A percentile compares a stretch with the other conserved stretches of the same genome.
phyloP scores from a whole-genome alignment of 148 eudicot genomes.

The Nyssa sinensis region DNA sequence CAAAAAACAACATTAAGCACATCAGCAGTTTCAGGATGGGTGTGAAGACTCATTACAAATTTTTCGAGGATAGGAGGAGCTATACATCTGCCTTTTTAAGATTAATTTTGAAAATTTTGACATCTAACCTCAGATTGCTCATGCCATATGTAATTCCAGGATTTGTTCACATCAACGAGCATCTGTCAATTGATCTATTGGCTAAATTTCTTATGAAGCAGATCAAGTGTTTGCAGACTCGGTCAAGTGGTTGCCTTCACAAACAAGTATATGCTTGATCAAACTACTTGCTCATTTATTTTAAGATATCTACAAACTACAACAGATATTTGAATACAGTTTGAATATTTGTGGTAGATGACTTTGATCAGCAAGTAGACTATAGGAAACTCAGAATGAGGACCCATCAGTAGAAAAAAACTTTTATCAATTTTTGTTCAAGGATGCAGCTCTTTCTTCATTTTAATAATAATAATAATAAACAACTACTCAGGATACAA shows the following conservation, averaged over 20 bases:
- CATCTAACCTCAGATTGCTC: neutral
- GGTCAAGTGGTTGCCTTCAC: neutral
- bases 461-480: too few species aligned
- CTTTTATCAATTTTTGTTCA: neutral
- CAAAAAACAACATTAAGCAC: neutral
- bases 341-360: neutral
- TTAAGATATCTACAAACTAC: neutral
- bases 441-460: too few species aligned
- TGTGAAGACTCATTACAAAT: neutral
- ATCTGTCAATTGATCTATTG: neutral
- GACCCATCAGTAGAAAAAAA: neutral
- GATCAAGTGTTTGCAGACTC: conserved; percentile 1
- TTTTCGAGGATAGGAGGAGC: neutral
- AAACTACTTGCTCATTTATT: neutral
- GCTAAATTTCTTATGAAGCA: neutral
- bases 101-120: neutral
- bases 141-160: neutral
- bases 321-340: neutral
- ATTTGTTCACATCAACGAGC: neutral
- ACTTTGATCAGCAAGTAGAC: neutral
- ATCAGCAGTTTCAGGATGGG: neutral
- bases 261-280: neutral
- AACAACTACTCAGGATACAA: too few species aligned
- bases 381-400: neutral
- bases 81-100: neutral